Conservation (phyloP, 495 filamentous ascomycete genomes). For the Talaromyces liani region DNA sequence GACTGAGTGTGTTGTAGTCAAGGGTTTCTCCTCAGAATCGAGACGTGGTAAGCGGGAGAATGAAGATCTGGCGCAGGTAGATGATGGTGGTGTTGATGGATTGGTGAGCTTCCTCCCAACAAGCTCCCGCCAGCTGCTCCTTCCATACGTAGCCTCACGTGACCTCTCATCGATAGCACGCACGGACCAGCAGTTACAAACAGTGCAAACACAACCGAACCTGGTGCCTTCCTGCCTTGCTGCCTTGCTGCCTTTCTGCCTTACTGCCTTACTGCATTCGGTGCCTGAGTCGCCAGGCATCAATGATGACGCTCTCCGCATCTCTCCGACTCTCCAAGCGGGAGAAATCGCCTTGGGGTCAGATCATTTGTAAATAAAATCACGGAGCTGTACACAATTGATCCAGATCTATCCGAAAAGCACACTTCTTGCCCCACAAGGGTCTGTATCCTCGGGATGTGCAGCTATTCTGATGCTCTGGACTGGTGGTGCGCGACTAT, state of each 20-base stretch:
- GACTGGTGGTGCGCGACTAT: not conserved
- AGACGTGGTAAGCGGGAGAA: not conserved
- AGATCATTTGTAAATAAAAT: not conserved
- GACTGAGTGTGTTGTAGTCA: not conserved
- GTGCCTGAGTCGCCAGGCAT: no score
- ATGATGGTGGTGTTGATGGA: not conserved
- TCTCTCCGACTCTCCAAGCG: slow-evolving; percentile 6
- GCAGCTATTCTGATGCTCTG: not conserved
- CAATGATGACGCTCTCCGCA: not conserved
- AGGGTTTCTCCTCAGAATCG: not conserved
- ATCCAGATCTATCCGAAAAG: not conserved
- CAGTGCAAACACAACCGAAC: not conserved
- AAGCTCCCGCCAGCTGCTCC: slow-evolving; percentile 7
- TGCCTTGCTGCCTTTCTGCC: not conserved
- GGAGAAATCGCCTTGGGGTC: slow-evolving; percentile 6
- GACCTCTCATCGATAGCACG: not conserved
- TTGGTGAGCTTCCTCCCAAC: not conserved
- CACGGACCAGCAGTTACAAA: not conserved
- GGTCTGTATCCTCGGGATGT: not conserved
- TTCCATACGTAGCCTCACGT: slow-evolving; percentile 5
- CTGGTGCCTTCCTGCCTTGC: not conserved
- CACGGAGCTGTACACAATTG: not conserved
- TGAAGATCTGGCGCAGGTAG: not conserved
- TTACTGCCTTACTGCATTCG: not conserved
- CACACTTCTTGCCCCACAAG: not conserved